Evolutionary conservation across 2,329 filamentous ascomycete genomes (phyloP), one percentile per base, ranked within the genome.

Genomic region (Ophiostoma sp.): DNA sequence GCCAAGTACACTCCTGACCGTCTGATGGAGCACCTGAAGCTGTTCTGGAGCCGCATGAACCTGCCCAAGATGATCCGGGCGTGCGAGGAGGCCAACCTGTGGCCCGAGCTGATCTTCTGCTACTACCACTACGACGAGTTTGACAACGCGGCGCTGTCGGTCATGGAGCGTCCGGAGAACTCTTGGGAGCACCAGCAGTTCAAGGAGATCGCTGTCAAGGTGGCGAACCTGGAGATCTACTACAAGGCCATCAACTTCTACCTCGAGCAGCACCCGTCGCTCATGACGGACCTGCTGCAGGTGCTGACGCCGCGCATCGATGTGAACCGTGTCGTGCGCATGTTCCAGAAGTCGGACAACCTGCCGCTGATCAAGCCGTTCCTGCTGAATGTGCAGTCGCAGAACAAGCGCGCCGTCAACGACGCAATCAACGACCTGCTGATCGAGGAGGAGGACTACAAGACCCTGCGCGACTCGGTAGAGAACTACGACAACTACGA

Each of bases 401-500:
- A 99, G 81, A 99, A 99, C 85, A 99, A 99, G 88, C 92, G 93
- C 73, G 91, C 92, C 66, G 95, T 99, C 76, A 99, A 99, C 80
- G 93, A 96, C 76, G 95, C 95, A 40, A 97, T 99, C 80, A 97
- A 99, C 77, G 95, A 99, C 77, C 81, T 99, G 64, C 83, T 99
- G 74, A 99, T 99, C 70, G 95, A 99, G 79, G 95, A 99, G 79
- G 96, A 99, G 77, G 96, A 99, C 78, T 94, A 99, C 85, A 98
- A 99, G 88, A 97, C 94, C 16, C 85, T 99, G 41, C 91, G 93
- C 67, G 95, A 99, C 79, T 99, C 95, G 1, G 94, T 97, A 11
- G 92, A 97, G 81, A 97, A 97, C 81, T 96, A 97, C 79, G 95
- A 99, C 83, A 99, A 99, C 81, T 99, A 98, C 77, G 96, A 99